These are phyloP conservation scores for Pilasporangium apinafurcum DNA, from an alignment of 352 stramenopile species.

Conservation along the genomic window DNA sequence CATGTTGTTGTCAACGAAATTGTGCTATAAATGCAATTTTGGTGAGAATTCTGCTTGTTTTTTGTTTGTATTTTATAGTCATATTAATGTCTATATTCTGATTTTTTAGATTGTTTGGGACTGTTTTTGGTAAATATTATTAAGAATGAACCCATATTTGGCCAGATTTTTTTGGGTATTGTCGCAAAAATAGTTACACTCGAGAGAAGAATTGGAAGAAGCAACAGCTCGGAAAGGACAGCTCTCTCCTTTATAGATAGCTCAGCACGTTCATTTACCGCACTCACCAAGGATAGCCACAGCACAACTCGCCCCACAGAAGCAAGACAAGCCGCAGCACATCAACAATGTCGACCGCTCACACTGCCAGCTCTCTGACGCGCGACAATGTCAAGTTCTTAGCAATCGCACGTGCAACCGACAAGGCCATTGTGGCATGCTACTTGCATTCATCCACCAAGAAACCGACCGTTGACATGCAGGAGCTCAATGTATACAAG, in stretches of 20 bases:
- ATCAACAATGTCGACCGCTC: constrained; percentile 8
- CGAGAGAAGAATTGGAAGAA: too few species aligned
- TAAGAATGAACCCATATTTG: background rate
- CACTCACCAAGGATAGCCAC: too few species aligned
- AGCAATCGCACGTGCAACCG: constrained; percentile 67
- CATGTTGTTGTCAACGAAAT: too few species aligned
- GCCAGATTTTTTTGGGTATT: background rate
- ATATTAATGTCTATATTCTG: too few species aligned
- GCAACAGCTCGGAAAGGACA: too few species aligned
- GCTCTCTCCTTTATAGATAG: too few species aligned
- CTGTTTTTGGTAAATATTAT: constrained; percentile 1
- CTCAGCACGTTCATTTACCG: too few species aligned
- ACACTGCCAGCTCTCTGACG: constrained; percentile 34
- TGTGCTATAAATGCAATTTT: too few species aligned
- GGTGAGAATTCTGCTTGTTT: too few species aligned
- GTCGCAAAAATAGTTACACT: too few species aligned
- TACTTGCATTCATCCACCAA: constrained; percentile 60
- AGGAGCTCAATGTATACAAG: constrained; percentile 56
- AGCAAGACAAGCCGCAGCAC: constrained; percentile 5
- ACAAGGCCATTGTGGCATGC: constrained; percentile 75
- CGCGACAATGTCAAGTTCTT: constrained; percentile 84
- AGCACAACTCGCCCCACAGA: background rate
- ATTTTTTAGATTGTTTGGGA: constrained; percentile 1
- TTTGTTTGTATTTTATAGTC: too few species aligned
- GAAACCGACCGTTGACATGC: constrained; percentile 41